phyloP scores from a whole-genome alignment of 768 basidiomycete genomes.

The Dacryopinax spathularia region DNA sequence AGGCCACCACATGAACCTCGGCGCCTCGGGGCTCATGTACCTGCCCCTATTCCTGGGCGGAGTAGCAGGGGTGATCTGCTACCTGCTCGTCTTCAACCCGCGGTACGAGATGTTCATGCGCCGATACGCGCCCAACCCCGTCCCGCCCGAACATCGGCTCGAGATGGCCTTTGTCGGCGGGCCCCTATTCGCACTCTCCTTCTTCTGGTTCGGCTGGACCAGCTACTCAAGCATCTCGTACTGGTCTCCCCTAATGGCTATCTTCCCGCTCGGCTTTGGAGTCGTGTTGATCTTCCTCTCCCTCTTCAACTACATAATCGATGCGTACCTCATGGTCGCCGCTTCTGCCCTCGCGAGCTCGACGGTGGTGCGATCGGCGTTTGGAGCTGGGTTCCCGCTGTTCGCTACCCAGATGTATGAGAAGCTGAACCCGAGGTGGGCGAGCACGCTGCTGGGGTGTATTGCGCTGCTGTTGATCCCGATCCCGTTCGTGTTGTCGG shows the following conservation, averaged over 20 bases:
- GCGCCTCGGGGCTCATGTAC: conserved; percentile 19
- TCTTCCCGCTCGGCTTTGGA: conserved; percentile 7
- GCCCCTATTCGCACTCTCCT: conserved; percentile 22
- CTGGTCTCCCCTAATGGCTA: conserved; percentile 8
- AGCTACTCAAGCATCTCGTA: conserved; percentile 17
- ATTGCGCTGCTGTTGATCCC: conserved; percentile 23
- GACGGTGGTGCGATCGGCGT: conserved; percentile 9
- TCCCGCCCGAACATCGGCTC: conserved; percentile 23
- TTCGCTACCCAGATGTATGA: conserved; percentile 22
- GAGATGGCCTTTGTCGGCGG: conserved; percentile 23
- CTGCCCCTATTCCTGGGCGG: conserved; percentile 18
- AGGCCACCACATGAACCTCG: conserved; percentile 20
- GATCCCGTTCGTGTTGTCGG: conserved; percentile 26
- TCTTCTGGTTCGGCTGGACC: conserved; percentile 32
- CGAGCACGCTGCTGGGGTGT: conserved; percentile 24
- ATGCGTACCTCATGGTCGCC: conserved; percentile 9
- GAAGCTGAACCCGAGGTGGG: conserved; percentile 24
- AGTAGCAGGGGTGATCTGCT: conserved; percentile 3
- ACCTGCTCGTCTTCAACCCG: conserved; percentile 12
- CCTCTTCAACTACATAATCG: conserved; percentile 12
- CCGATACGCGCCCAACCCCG: conserved; percentile 8
- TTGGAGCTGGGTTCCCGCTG: conserved; percentile 13
- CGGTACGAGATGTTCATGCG: conserved; percentile 13
- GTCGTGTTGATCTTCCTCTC: conserved; percentile 12
- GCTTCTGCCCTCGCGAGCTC: conserved; percentile 7